Base-by-base conservation (phyloP, 345 rosid genomes). In the Microcos paniculata region DNA sequence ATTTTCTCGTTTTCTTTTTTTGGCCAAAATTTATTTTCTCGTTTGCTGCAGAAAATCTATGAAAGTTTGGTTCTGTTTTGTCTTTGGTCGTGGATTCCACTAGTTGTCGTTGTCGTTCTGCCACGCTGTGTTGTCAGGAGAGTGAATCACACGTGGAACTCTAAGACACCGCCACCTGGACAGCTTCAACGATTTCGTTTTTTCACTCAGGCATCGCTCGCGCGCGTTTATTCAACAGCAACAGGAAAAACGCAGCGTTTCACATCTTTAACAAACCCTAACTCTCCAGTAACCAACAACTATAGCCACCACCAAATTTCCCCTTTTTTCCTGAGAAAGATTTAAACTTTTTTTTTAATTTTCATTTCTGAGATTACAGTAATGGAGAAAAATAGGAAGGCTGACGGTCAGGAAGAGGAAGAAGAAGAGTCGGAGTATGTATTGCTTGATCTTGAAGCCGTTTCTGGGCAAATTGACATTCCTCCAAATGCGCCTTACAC, bases 321-420 rank as follows among this genome's bases (percentile, higher is more conserved):
- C 18, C 3, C 3, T 11, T 23, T 56, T 56, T 57, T 0, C 18
- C 1, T 13, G 7, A 80, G 88, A 79, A 94, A 83, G 92, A 83
- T 49, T 92, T 91, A 80, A 92, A 88, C 1, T 96, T 88, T 76
- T 91, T 96, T 88, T 76, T 91, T 92, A 79, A 89, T 85, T 85
- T 91, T 90, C 45, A 92, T 91, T 67, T 46, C 0, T 15, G 35
- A 12, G 18, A 24, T 68, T 46, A 8, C 24, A 24, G 26, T 30
- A 28, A 69, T 69, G 73, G 73, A 23, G 35, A 59, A 69, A 69
- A 51, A 69, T 51, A 48, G 16, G 40, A 69, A 49, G 73, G 74
- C 13, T 14, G 64, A 45, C 45, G 72, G 11, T 49, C 74, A 68
- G 16, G 68, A 73, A n/a, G 79, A 77, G 66, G 78, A 75, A 26